Percentiles rank a stretch among this genome's conserved stretches.
phyloP scores from a whole-genome alignment of 2,329 filamentous ascomycete genomes.

The Claviceps pusilla region DNA sequence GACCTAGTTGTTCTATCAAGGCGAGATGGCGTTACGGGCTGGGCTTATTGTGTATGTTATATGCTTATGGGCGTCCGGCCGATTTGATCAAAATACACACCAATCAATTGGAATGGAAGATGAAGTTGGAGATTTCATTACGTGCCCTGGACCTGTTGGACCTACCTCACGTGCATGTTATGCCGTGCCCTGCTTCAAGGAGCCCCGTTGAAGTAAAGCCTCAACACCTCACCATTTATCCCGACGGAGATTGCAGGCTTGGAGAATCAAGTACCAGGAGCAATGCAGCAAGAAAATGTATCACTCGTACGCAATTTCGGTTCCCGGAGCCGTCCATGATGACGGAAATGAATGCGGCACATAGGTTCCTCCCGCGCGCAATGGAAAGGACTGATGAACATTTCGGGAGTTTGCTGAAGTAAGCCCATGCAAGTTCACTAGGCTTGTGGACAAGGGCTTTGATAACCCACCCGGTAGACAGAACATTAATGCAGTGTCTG shows the following conservation, averaged over 20 bases:
- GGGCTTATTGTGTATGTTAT: conserved; percentile 18
- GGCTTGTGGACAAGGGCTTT: no score
- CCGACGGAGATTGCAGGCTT: not conserved
- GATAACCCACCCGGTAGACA: no score
- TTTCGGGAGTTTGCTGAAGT: not conserved
- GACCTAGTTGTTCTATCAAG: conserved; percentile 12
- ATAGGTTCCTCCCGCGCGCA: not conserved
- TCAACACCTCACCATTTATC: no score
- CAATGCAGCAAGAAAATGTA: not conserved
- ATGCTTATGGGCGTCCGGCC: conserved; percentile 6
- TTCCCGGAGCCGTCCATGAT: not conserved
- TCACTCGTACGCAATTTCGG: not conserved
- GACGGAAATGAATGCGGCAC: not conserved
- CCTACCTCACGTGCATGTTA: no score
- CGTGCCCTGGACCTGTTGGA: not conserved
- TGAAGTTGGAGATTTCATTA: not conserved
- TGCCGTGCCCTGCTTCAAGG: not conserved
- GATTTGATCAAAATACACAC: conserved; percentile 5
- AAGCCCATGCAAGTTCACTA: no score
- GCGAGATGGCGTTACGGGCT: conserved; percentile 22
- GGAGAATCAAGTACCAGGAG: not conserved
- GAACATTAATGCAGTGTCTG: no score
- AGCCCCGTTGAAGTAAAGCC: not conserved
- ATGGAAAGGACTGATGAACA: not conserved
- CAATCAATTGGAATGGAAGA: not conserved